These are phyloP conservation scores for Oryza meridionalis DNA, from an alignment of 176 grass and related monocot species.

Conservation along the genomic window DNA sequence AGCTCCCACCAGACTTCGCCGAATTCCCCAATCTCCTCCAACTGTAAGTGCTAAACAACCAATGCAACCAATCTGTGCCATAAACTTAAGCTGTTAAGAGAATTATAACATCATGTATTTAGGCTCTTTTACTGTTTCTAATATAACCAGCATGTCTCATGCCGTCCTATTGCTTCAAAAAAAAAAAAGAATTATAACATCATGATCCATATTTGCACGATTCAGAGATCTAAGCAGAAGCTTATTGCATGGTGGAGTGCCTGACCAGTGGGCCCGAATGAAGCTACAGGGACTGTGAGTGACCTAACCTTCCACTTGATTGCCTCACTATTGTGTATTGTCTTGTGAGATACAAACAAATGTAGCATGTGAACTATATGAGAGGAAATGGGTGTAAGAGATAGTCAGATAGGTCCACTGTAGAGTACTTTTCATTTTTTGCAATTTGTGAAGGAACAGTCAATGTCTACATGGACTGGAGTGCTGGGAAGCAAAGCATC, in stretches of 20 bases:
- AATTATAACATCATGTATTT: not conserved
- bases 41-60: conserved; percentile 58
- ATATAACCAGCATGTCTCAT: too few relatives aligned
- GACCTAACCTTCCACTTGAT: conserved; percentile 19
- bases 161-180: too few relatives aligned
- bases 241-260: conserved; percentile 66
- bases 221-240: conserved; percentile 76
- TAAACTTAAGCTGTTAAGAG: not conserved
- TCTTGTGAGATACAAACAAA: conserved; percentile 25
- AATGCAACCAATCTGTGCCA: not conserved
- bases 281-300: conserved; percentile 78
- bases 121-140: too few relatives aligned
- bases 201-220: conserved; percentile 3
- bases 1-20: conserved; percentile 70
- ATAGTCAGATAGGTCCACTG: conserved; percentile 1
- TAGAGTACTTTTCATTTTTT: not conserved
- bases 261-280: conserved; percentile 68
- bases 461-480: conserved; percentile 14
- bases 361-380: conserved; percentile 15
- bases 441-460: conserved; percentile 31
- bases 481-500: conserved; percentile 34
- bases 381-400: not conserved
- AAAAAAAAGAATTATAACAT: not conserved
- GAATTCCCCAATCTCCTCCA: conserved; percentile 67
- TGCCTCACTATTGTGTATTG: not conserved